phyloP scores from a whole-genome alignment of 805 yeast genomes.

The Pichia membranifaciens region DNA sequence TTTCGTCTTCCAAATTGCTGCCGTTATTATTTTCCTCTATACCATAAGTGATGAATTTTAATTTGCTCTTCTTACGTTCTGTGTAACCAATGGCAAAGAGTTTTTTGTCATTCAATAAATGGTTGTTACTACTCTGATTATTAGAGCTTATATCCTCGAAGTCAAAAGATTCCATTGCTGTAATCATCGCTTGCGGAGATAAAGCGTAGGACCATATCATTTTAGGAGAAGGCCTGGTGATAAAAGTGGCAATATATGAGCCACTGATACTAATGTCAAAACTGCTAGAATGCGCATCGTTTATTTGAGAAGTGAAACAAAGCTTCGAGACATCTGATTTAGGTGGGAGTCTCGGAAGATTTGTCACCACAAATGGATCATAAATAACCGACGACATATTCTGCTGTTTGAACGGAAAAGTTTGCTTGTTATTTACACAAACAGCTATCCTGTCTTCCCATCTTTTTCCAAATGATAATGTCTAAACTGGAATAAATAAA shows the following conservation, averaged over 20 bases:
- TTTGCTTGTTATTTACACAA: too few relatives aligned
- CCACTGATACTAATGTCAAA: slow-evolving; percentile 51
- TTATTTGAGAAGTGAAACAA: slow-evolving; percentile 25
- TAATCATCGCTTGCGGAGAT: slow-evolving; percentile 41
- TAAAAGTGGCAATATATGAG: slow-evolving; percentile 45
- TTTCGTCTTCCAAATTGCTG: slow-evolving; percentile 22
- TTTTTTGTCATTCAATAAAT: slow-evolving; percentile 16
- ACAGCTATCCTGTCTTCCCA: too few relatives aligned
- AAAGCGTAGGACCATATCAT: slow-evolving; percentile 50
- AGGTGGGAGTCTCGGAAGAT: slow-evolving; percentile 29
- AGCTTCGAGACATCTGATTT: slow-evolving; percentile 18
- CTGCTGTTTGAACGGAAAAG: too few relatives aligned
- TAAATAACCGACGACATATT: slow-evolving; percentile 19
- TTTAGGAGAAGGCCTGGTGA: slow-evolving; percentile 53
- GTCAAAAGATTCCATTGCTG: slow-evolving; percentile 34
- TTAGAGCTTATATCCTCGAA: slow-evolving; percentile 15
- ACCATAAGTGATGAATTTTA: slow-evolving; percentile 27
- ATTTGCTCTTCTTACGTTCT: slow-evolving; percentile 30
- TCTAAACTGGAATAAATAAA: too few relatives aligned
- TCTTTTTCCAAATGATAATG: too few relatives aligned
- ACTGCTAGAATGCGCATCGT: slow-evolving; percentile 28
- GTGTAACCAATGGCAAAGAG: slow-evolving; percentile 31
- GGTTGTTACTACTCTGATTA: slow-evolving; percentile 1
- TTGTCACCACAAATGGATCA: slow-evolving; percentile 31
- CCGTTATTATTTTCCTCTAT: slow-evolving; percentile 15